Conservation (phyloP, 352 stramenopile species). For the Phytophthora melonis region DNA sequence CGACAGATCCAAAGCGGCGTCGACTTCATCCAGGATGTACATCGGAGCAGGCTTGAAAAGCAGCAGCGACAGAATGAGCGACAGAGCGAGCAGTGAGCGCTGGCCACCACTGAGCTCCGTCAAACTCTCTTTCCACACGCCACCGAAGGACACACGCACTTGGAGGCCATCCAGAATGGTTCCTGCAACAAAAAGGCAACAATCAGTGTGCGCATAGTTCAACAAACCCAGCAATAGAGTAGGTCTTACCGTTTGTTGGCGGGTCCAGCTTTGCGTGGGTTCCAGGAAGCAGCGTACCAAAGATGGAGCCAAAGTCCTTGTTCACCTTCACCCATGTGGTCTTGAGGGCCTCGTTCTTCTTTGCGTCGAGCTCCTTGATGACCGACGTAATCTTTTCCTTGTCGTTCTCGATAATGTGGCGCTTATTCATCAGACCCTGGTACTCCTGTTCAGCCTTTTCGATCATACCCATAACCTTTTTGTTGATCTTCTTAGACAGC, state of each 20-base stretch:
- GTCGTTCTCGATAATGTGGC: conserved; percentile 99
- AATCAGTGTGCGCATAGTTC: conserved; percentile 9
- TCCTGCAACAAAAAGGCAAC: conserved; percentile 41
- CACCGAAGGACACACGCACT: conserved; percentile 99
- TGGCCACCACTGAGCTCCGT: conserved; percentile 99
- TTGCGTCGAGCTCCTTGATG: conserved; percentile 99
- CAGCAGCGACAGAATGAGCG: conserved; percentile 98
- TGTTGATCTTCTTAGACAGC: conserved; percentile 99
- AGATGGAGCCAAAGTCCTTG: conserved; percentile 99
- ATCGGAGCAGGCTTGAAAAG: conserved; percentile 99
- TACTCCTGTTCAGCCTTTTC: conserved; percentile 99
- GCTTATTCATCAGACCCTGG: conserved; percentile 98
- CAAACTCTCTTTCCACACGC: conserved; percentile 99
- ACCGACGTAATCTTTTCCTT: conserved; percentile 99
- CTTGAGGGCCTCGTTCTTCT: conserved; percentile 98
- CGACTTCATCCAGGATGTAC: conserved; percentile 99
- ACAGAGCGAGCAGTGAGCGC: conserved; percentile 98
- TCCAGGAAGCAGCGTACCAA: conserved; percentile 97
- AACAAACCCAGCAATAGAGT: background rate
- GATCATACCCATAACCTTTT: conserved; percentile 99
- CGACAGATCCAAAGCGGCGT: conserved; percentile 98
- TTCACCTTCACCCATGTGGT: conserved; percentile 99
- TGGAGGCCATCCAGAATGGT: conserved; percentile 95
- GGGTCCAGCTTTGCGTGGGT: conserved; percentile 98
- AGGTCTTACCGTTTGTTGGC: conserved; percentile 80